Evolutionary conservation across 1,139 yeast species (phyloP), one percentile per base, ranked within the genome.

Genomic region (Geotrichum klebahnii): DNA sequence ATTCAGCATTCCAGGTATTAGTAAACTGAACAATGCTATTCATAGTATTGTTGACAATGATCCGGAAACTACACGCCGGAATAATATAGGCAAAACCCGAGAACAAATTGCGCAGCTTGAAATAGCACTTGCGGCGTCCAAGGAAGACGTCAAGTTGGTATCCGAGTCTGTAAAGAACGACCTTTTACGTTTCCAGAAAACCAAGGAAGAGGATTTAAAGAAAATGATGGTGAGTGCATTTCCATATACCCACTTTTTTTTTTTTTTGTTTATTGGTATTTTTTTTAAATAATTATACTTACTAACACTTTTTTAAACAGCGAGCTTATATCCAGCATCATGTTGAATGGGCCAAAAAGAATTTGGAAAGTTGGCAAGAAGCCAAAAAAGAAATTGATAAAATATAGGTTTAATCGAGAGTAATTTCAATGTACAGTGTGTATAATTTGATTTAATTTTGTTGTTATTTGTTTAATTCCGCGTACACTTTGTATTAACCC

Each of bases 331-430:
- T 82, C 52, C 70, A 77, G 40, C 77, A 79, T 52, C 75, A 84
- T 43, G 69, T 81, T 34, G 80, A 76, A 53, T 84, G 90, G 89
- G 86, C 87, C 3, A 75, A 73, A 59, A 81, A 81, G 67, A 83
- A 82, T 61, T 67, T 81, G 46, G 88, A 83, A 58, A 74, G 79
- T 46, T 84, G 92, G 92, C 82, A 81, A 59, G 89, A 82, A 55
- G 81, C 84, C 10, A 73, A 72, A 47, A 58, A 56, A 3, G 65
- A 65, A 46, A 63, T 66, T 24, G 57, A 3, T 81, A 81, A 58
- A 73, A 75, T 50, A 35, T 49, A 42, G 37, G 12, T n/a, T 35
- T 14, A n/a, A n/a, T n/a, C n/a, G n/a, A n/a, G n/a, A n/a, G n/a
- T n/a, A n/a, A n/a, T n/a, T n/a, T n/a, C n/a, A n/a, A n/a, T n/a